A percentile compares a stretch with the other conserved stretches of the same genome.
Conservation (phyloP, 352 stramenopile genomes). For the Hyaloperonospora brassicae region DNA sequence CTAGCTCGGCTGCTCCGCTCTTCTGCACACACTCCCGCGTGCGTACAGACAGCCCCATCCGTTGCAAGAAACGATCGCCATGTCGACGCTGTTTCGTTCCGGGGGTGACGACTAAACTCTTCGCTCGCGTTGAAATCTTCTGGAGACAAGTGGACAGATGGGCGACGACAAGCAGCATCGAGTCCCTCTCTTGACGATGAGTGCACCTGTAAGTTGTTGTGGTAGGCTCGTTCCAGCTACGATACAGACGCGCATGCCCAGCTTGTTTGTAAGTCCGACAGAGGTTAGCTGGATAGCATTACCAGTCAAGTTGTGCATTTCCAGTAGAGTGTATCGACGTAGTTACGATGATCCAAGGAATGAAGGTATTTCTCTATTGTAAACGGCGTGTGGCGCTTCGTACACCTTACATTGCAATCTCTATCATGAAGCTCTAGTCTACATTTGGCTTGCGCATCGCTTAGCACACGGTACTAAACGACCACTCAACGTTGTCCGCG, state of each 20-base stretch:
- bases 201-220: no score
- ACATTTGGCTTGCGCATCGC: conserved; percentile 1
- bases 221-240: no score
- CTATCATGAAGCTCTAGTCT: conserved; percentile 27
- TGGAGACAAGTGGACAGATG: conserved; percentile 8
- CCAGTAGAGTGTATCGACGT: neutral
- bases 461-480: conserved; percentile 75
- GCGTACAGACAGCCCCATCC: conserved; percentile 7
- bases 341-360: neutral
- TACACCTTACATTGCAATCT: conserved; percentile 28
- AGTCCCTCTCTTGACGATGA: no score
- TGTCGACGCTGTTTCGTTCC: conserved; percentile 14
- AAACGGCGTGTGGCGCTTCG: conserved; percentile 15
- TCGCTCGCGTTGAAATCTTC: conserved; percentile 1
- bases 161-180: no score
- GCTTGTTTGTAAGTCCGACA: no score
- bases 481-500: conserved; percentile 54
- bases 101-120: no score
- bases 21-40: conserved; percentile 4
- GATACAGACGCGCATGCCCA: no score
- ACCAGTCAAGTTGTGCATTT: neutral
- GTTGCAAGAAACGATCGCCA: conserved; percentile 22
- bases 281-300: no score
- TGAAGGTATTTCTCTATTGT: conserved; percentile 13
- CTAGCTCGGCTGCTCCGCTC: conserved; percentile 4